phyloP scores from a whole-genome alignment of 208 protist species.

The Crithidia brevicula region DNA sequence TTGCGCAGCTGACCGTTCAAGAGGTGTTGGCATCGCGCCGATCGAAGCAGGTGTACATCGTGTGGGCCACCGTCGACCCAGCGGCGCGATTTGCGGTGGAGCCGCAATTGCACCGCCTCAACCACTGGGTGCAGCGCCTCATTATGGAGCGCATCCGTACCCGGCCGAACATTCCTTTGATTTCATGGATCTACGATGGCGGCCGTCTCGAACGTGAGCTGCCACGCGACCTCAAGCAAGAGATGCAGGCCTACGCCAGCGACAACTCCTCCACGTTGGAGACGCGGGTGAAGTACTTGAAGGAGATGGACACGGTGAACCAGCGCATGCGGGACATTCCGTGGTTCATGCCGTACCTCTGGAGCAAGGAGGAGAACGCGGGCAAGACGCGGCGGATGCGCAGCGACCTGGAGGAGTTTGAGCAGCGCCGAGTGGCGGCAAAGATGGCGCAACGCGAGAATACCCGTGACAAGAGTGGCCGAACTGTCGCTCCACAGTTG shows the following conservation, averaged over 20 bases:
- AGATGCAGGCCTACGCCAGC: slow-evolving; percentile 73
- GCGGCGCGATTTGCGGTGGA: slow-evolving; percentile 85
- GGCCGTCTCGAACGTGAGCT: slow-evolving; percentile 81
- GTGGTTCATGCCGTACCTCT: slow-evolving; percentile 95
- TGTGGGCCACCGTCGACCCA: slow-evolving; percentile 91
- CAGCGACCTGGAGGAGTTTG: slow-evolving; percentile 77
- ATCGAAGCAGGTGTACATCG: slow-evolving; percentile 91
- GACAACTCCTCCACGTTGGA: slow-evolving; percentile 77
- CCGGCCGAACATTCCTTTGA: slow-evolving; percentile 82
- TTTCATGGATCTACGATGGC: slow-evolving; percentile 91
- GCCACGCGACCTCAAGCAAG: slow-evolving; percentile 61
- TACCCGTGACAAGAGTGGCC: slow-evolving; percentile 25
- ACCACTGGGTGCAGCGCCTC: slow-evolving; percentile 88
- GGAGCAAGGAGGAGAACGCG: slow-evolving; percentile 91
- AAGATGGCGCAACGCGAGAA: slow-evolving; percentile 34
- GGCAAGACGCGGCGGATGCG: slow-evolving; percentile 67
- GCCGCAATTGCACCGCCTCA: slow-evolving; percentile 82
- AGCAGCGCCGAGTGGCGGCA: slow-evolving; percentile 43
- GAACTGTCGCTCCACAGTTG: slow-evolving; percentile 68
- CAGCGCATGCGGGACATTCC: slow-evolving; percentile 90
- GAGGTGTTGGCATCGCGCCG: slow-evolving; percentile 85
- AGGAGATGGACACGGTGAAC: slow-evolving; percentile 91
- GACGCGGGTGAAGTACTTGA: slow-evolving; percentile 87
- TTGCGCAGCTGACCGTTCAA: slow-evolving; percentile 91
- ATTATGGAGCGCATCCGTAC: slow-evolving; percentile 80